These are phyloP conservation scores for Flaveria floridana DNA, from an alignment of 140 eudicot genomes.

Conservation along the genomic window DNA sequence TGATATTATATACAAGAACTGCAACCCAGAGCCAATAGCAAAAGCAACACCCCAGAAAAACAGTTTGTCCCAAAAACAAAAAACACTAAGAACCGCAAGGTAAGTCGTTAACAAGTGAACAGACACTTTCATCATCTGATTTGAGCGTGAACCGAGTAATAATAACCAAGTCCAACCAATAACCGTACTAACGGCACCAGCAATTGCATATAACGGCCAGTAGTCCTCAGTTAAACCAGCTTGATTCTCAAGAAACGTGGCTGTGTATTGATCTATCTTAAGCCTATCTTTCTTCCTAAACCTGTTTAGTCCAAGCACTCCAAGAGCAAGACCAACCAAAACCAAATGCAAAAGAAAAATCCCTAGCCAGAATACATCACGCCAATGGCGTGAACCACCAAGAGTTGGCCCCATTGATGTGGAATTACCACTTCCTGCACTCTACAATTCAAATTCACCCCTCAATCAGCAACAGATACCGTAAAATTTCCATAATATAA, in stretches of 20 bases:
- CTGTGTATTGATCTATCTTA: constrained; percentile 67
- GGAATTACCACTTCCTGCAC: constrained; percentile 50
- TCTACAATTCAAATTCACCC: constrained; percentile 44
- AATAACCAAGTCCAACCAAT: constrained; percentile 88
- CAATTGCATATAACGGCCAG: constrained; percentile 88
- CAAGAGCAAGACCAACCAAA: constrained; percentile 65
- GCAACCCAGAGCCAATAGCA: constrained; percentile 84
- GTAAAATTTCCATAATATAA: not conserved
- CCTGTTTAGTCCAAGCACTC: constrained; percentile 72
- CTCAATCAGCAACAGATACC: constrained; percentile 9
- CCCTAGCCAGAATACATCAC: constrained; percentile 84
- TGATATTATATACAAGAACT: constrained; percentile 86
- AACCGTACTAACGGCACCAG: constrained; percentile 66
- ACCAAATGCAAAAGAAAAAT: constrained; percentile 64
- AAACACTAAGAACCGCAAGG: constrained; percentile 85
- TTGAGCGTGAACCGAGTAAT: constrained; percentile 77
- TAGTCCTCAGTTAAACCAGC: constrained; percentile 84
- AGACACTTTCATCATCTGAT: constrained; percentile 82
- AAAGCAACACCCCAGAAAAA: constrained; percentile 89
- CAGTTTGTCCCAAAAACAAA: constrained; percentile 79
- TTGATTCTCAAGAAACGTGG: constrained; percentile 56
- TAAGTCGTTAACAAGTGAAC: constrained; percentile 88
- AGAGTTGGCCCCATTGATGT: constrained; percentile 41
- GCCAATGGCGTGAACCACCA: constrained; percentile 74
- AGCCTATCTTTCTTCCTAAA: constrained; percentile 82